These are phyloP conservation scores for Fusarium burgessii DNA, from an alignment of 2,329 filamentous ascomycete genomes.

Conservation along the genomic window DNA sequence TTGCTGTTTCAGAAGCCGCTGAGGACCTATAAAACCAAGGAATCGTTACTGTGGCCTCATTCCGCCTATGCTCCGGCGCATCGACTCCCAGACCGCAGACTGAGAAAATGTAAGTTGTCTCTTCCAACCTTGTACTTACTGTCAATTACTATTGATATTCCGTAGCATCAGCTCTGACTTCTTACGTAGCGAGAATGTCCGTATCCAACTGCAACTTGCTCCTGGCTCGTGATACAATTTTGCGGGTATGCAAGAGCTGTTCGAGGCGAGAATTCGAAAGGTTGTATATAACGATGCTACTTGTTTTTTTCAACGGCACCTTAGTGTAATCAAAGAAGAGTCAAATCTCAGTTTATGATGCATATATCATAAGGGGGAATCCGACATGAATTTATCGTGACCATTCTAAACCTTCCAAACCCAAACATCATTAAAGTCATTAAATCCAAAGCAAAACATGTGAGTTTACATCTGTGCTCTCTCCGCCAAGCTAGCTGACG, in stretches of 20 bases:
- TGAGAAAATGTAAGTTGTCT: background rate
- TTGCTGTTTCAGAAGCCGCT: conserved; percentile 44
- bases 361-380: background rate
- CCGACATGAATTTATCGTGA: background rate
- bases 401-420: background rate
- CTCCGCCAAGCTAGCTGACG: conserved; percentile 35
- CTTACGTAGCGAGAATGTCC: conserved; percentile 47
- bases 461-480: conserved; percentile 3
- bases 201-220: conserved; percentile 50
- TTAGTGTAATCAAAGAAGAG: background rate
- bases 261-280: conserved; percentile 41
- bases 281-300: background rate
- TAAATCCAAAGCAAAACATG: conserved; percentile 4
- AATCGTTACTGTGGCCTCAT: conserved; percentile 47
- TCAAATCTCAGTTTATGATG: background rate
- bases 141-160: background rate
- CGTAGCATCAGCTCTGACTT: conserved; percentile 46
- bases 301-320: background rate
- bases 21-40: conserved; percentile 45
- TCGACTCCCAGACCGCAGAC: no score
- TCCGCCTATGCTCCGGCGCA: conserved; percentile 36
- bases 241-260: conserved; percentile 47
- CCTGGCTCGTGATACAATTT: conserved; percentile 47
- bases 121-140: background rate
- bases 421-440: background rate